Conservation (phyloP, 441 rosid species). For the Brassica balearica region DNA sequence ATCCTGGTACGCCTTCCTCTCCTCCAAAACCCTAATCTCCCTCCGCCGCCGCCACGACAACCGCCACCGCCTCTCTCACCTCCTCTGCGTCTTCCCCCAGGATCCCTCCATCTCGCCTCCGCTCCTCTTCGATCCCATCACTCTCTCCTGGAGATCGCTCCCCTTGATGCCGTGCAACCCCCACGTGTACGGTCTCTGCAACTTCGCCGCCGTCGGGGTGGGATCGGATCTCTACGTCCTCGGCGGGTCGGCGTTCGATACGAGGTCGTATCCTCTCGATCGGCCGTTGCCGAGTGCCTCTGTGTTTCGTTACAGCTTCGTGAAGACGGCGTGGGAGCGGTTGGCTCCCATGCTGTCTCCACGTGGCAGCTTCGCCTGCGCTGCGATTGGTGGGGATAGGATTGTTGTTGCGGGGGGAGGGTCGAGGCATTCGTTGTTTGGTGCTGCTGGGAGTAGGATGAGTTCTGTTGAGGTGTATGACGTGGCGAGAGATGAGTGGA, state of each 20-base stretch:
- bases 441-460: conserved; percentile 88
- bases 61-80: conserved; percentile 47
- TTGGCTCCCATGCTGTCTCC: conserved; percentile 84
- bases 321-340: conserved; percentile 62
- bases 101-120: conserved; percentile 86
- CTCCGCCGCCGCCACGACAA: conserved; percentile 50
- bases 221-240: conserved; percentile 73
- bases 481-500: conserved; percentile 75
- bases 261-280: conserved; percentile 84
- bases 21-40: conserved; percentile 66
- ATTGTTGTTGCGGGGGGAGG: conserved; percentile 94
- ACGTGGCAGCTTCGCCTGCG: conserved; percentile 93
- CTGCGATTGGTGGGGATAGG: conserved; percentile 50
- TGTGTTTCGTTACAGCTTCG: conserved; percentile 66
- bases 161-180: conserved; percentile 87
- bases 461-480: conserved; percentile 81
- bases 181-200: conserved; percentile 81
- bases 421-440: conserved; percentile 74
- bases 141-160: conserved; percentile 74
- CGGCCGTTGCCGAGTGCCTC: conserved; percentile 75
- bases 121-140: conserved; percentile 72
- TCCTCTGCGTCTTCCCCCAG: conserved; percentile 82
- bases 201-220: conserved; percentile 72
- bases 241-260: conserved; percentile 87
- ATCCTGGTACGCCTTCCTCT: conserved; percentile 77